Evolutionary conservation across 2,329 filamentous ascomycete species (phyloP).

Genomic region (Tolypocladium pustulatum): DNA sequence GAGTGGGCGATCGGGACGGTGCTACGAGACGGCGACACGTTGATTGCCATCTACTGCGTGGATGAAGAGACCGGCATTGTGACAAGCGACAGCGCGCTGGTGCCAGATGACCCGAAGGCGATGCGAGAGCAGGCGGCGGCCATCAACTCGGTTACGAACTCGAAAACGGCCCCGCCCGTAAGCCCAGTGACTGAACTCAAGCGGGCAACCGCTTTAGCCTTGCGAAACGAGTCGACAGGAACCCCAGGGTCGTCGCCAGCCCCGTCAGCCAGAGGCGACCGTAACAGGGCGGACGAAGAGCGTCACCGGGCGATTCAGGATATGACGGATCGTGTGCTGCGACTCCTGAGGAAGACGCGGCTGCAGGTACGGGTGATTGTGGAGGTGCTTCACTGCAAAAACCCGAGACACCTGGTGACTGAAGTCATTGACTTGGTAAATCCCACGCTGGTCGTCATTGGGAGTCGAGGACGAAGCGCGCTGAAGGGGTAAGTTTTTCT

Average conservation of each 20-base stretch:
- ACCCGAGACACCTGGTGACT: constrained; percentile 87
- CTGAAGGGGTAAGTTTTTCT: constrained; percentile 66
- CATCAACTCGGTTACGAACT: constrained; percentile 50
- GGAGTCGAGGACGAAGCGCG: constrained; percentile 81
- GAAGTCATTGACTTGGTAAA: constrained; percentile 92
- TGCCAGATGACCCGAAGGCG: constrained; percentile 62
- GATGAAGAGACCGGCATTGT: constrained; percentile 71
- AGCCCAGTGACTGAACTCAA: constrained; percentile 23
- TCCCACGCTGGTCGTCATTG: constrained; percentile 86
- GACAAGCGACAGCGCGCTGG: constrained; percentile 35
- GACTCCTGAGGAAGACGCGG: constrained; percentile 77
- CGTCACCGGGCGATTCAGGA: constrained; percentile 70
- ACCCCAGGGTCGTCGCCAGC: constrained; percentile 35
- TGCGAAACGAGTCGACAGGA: constrained; percentile 18
- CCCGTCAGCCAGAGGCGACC: constrained; percentile 36
- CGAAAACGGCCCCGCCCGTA: constrained; percentile 21
- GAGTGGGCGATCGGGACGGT: constrained; percentile 98
- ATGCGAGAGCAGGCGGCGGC: constrained; percentile 67
- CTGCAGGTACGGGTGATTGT: constrained; percentile 89
- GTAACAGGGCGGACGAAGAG: constrained; percentile 62
- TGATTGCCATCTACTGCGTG: constrained; percentile 87
- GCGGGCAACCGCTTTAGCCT: constrained; percentile 15
- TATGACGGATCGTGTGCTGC: constrained; percentile 77
- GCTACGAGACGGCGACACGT: constrained; percentile 83
- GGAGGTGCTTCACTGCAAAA: constrained; percentile 97